Evolutionary conservation across 129 eudicot species (phyloP).

Genomic region (Escallonia rubra): DNA sequence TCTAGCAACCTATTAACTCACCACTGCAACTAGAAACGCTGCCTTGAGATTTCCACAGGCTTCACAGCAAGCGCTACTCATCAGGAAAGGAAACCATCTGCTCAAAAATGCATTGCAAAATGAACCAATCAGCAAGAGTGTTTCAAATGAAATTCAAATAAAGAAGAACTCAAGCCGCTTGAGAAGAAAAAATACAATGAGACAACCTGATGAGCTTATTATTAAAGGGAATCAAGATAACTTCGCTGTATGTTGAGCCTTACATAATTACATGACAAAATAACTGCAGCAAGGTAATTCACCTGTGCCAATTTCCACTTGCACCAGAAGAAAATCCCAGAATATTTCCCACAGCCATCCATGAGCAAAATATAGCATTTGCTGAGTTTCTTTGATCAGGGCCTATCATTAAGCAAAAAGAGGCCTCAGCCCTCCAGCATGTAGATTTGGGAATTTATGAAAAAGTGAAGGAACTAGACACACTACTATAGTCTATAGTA

Average conservation of each 20-base stretch:
- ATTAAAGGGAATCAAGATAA: not conserved
- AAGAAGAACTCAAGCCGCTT: not conserved
- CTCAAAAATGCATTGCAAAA: conserved; percentile 18
- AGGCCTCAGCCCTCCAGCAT: conserved; percentile 12
- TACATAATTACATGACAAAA: not conserved
- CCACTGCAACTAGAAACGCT: conserved; percentile 95
- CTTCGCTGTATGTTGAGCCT: not conserved
- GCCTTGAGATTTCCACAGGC: conserved; percentile 97
- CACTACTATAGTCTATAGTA: too few species aligned
- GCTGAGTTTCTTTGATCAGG: conserved; percentile 96
- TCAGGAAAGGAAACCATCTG: conserved; percentile 97
- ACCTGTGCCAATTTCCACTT: conserved; percentile 95
- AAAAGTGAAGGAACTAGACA: too few species aligned
- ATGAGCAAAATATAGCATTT: conserved; percentile 87
- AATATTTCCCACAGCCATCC: conserved; percentile 99
- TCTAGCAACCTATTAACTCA: conserved; percentile 28
- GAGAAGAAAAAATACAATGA: conserved; percentile 7
- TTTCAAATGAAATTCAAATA: not conserved
- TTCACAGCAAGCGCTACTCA: conserved; percentile 84
- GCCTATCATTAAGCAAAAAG: conserved; percentile 35
- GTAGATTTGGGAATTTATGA: not conserved
- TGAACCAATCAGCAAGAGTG: not conserved
- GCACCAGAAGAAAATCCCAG: conserved; percentile 93
- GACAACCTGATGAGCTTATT: not conserved
- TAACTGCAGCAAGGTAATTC: conserved; percentile 6